Percentiles rank a stretch among this genome's conserved stretches.
Evolutionary conservation across 176 grass and related monocot genomes (phyloP).

Genomic region (Aechmea fasciata): DNA sequence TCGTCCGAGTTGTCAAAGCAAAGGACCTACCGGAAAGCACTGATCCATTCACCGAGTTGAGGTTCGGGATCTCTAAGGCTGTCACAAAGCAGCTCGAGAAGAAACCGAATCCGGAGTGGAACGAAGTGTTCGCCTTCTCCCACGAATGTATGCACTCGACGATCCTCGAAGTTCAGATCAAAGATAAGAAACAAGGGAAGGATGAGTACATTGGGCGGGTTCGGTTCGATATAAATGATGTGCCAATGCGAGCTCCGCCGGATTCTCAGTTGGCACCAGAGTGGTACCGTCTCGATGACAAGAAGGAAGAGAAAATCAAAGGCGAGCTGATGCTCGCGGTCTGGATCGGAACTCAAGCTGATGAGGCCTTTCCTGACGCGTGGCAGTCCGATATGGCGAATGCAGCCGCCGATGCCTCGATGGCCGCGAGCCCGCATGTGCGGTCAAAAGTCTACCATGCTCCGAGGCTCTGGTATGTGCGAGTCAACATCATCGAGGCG

Average conservation of each 20-base stretch:
- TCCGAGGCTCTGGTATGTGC: slow-evolving; percentile 25
- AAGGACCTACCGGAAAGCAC: slow-evolving; percentile 23
- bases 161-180: slow-evolving; percentile 16
- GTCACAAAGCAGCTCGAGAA: slow-evolving; percentile 23
- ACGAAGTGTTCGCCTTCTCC: slow-evolving; percentile 26
- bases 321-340: slow-evolving; percentile 30
- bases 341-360: slow-evolving; percentile 35
- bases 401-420: slow-evolving; percentile 19
- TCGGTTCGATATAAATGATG: slow-evolving; percentile 40
- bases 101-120: slow-evolving; percentile 28
- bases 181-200: slow-evolving; percentile 12
- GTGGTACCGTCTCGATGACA: slow-evolving; percentile 28
- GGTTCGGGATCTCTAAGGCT: slow-evolving; percentile 12
- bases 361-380: slow-evolving; percentile 24
- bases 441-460: slow-evolving; percentile 32
- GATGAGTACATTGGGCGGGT: slow-evolving; percentile 17
- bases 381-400: slow-evolving; percentile 16
- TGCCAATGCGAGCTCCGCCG: slow-evolving; percentile 22
- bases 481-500: slow-evolving; percentile 21
- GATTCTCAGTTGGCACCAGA: slow-evolving; percentile 27
- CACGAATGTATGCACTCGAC: slow-evolving; percentile 10
- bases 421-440: slow-evolving; percentile 26
- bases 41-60: slow-evolving; percentile 12
- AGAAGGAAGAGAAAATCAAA: not conserved
- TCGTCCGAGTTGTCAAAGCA: slow-evolving; percentile 38